phyloP scores from a whole-genome alignment of 164 flowering plant species.

The Nymphaea thermarum region DNA sequence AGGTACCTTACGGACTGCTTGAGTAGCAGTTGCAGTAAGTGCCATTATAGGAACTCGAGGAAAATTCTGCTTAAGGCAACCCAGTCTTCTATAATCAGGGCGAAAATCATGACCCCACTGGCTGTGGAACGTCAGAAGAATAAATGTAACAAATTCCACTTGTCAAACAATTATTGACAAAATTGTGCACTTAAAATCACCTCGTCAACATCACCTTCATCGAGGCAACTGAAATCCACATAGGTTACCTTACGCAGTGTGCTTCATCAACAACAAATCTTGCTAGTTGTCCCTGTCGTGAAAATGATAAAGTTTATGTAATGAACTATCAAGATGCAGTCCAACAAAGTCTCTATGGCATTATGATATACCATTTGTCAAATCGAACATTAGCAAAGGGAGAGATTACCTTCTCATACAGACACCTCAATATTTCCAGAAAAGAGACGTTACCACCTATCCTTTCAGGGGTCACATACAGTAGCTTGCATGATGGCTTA shows the following conservation, averaged over 20 bases:
- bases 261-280: constrained; percentile 98
- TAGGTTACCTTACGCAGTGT: constrained; percentile 80
- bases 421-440: constrained; percentile 41
- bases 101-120: constrained; percentile 99
- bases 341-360: no score
- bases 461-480: constrained; percentile 96
- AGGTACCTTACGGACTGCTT: constrained; percentile 63
- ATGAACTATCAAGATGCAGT: no score
- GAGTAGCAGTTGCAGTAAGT: constrained; percentile 94
- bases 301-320: neutral
- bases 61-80: constrained; percentile 87
- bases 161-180: no score
- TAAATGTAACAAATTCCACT: neutral
- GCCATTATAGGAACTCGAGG: constrained; percentile 89
- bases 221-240: no score
- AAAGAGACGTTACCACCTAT: constrained; percentile 68
- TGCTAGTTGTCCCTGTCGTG: constrained; percentile 62
- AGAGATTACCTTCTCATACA: constrained; percentile 52
- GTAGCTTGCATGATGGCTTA: constrained; percentile 85
- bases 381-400: no score
- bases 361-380: no score
- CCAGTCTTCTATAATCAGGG: constrained; percentile 80
- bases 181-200: no score
- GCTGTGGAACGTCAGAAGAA: constrained; percentile 26
- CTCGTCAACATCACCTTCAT: no score